These are phyloP conservation scores for Anethum foeniculum DNA, from an alignment of 140 eudicot genomes.

Conservation along the genomic window DNA sequence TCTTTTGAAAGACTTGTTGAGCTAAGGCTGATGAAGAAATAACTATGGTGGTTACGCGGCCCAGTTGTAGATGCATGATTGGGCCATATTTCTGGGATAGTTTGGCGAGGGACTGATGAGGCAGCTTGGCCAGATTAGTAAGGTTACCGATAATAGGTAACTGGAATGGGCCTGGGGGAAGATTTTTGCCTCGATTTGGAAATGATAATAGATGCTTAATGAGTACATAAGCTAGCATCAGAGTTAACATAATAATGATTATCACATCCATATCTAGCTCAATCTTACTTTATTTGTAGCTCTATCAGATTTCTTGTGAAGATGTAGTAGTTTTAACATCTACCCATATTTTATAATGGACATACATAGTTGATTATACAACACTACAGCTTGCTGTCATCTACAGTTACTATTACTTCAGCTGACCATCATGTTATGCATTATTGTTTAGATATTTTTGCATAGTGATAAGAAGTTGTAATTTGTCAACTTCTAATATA, in stretches of 20 bases:
- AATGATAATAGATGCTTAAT: not conserved
- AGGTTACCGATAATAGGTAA: not conserved
- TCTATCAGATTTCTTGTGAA: no score
- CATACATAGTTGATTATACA: no score
- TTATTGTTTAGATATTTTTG: no score
- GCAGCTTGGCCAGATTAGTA: not conserved
- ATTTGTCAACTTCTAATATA: no score
- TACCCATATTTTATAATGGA: no score
- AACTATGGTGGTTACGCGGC: slow-evolving; percentile 19
- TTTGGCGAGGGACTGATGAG: not conserved
- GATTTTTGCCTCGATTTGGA: not conserved
- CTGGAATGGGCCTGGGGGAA: not conserved
- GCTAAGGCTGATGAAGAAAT: slow-evolving; percentile 16
- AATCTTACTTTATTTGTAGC: not conserved
- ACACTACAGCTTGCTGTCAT: no score
- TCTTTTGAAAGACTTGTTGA: slow-evolving; percentile 35
- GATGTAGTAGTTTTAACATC: no score
- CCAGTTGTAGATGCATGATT: slow-evolving; percentile 35
- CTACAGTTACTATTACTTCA: no score
- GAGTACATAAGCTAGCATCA: not conserved
- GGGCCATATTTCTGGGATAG: slow-evolving; percentile 27
- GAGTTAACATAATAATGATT: not conserved
- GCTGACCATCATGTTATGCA: no score
- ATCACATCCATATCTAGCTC: not conserved
- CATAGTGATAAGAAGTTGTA: no score